These are phyloP conservation scores for Ilyonectria mors-panacis DNA, from an alignment of 2,329 filamentous ascomycete species.

Conservation along the genomic window DNA sequence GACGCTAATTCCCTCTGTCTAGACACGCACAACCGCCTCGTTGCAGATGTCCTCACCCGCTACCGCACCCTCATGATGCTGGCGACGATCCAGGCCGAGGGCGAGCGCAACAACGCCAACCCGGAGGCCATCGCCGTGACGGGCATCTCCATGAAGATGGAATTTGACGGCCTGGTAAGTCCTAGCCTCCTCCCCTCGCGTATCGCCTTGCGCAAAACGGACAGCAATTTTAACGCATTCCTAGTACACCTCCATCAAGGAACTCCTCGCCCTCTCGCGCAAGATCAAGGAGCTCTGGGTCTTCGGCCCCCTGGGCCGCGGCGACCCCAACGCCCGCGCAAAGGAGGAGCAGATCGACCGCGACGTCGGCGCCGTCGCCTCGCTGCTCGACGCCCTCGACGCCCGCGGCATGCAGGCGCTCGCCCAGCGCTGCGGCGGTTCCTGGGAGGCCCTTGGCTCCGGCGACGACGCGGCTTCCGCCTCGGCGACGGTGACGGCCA, in stretches of 20 bases:
- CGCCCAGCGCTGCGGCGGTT: constrained; percentile 54
- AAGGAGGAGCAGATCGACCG: constrained; percentile 56
- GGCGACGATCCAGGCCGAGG: constrained; percentile 59
- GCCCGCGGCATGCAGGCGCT: constrained; percentile 51
- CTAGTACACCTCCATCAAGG: constrained; percentile 61
- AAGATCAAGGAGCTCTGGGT: constrained; percentile 64
- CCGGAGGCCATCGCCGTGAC: constrained; percentile 60
- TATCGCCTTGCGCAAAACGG: neutral
- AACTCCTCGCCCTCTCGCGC: constrained; percentile 60
- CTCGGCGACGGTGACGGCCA: neutral
- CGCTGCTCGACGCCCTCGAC: constrained; percentile 55
- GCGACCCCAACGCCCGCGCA: constrained; percentile 53
- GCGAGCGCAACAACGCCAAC: constrained; percentile 56
- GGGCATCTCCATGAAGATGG: constrained; percentile 61
- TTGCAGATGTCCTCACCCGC: constrained; percentile 61
- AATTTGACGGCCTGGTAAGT: constrained; percentile 60
- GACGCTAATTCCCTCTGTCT: neutral
- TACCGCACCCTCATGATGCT: constrained; percentile 62
- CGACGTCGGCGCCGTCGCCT: constrained; percentile 54
- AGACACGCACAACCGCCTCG: constrained; percentile 63
- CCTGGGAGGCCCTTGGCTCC: constrained; percentile 51
- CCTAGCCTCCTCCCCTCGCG: neutral
- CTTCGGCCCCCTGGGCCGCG: constrained; percentile 58
- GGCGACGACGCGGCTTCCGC: constrained; percentile 27
- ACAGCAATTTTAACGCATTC: fast-evolving